Base-by-base conservation (phyloP, 208 protist species). In the Trypanosoma avium region DNA sequence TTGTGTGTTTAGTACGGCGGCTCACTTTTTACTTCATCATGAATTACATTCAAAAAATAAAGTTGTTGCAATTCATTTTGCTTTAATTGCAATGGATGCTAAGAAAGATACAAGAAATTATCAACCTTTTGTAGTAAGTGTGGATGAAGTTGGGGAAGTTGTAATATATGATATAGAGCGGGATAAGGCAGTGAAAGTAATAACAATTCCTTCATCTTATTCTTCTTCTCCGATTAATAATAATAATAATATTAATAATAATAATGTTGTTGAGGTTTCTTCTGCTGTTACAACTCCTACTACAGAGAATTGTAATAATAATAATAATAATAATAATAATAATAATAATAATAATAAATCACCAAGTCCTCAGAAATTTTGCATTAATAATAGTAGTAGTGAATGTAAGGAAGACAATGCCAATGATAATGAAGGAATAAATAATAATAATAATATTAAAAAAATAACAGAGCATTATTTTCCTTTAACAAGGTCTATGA, bases 101-200 rank as follows among this genome's bases (percentile, higher is more conserved):
- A 60, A 64, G 5, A 52, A 59, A 3, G 64, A 47, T 40, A 43
- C 49, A 17, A 33, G 43, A 29, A 56, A 50, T 26, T 69, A 61
- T 36, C 61, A 60, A 26, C 75, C 81, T 2, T 58, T 85, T 27
- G 85, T 85, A 48, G 73, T 84, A 32, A 92, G 81, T 62, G 62
- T 85, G 17, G 85, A 92, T 49, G 85, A 92, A 62, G 64, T 88
- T 55, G 85, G 85, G 38, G 55, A 70, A 46, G 50, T 88, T 26
- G 81, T 75, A 15, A 50, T 92, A 24, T 86, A 81, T 63, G 77
- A 92, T 62, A 68, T 92, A 19, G 77, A 85, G 38, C 52, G 60
- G 7, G 75, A 85, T 46, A 43, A 35, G 54, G 78, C 73, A 17
- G 54, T 57, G 27, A 68, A 61, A 61, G 36, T 75, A 12, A 53